Percentiles rank a stretch among this genome's conserved stretches.
These are phyloP conservation scores for Leccinum olivaceopallidum DNA, from an alignment of 768 basidiomycete genomes.

Conservation along the genomic window DNA sequence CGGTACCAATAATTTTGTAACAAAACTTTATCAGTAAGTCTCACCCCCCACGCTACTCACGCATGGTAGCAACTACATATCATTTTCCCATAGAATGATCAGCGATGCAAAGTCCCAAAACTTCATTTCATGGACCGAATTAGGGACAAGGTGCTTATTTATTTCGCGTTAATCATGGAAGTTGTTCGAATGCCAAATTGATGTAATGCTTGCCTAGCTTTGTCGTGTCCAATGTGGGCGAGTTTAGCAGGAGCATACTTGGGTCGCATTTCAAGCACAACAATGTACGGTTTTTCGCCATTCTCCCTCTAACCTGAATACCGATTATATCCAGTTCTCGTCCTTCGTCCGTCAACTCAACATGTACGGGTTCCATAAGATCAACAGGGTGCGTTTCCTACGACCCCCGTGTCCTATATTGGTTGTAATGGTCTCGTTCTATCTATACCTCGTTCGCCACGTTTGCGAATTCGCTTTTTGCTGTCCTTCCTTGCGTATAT, in stretches of 20 bases:
- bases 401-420: constrained; percentile 2
- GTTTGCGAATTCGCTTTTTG: background rate
- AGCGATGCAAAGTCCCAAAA: constrained; percentile 76
- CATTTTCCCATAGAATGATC: constrained; percentile 64
- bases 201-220: constrained; percentile 43
- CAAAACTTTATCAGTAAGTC: constrained; percentile 82
- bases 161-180: background rate
- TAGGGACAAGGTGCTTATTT: constrained; percentile 57
- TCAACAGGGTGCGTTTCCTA: constrained; percentile 65
- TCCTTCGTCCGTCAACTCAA: constrained; percentile 94
- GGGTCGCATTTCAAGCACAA: constrained; percentile 91
- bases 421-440: constrained; percentile 13
- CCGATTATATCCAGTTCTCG: constrained; percentile 62
- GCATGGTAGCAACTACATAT: background rate
- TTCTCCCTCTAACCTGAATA: constrained; percentile 2
- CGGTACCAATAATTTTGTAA: constrained; percentile 79
- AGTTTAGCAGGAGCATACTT: constrained; percentile 82
- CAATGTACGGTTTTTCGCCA: constrained; percentile 56
- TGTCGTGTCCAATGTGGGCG: constrained; percentile 83
- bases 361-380: constrained; percentile 97
- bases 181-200: background rate
- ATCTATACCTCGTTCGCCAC: constrained; percentile 1
- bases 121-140: constrained; percentile 82
- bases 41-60: background rate
- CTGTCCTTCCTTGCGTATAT: constrained; percentile 6